phyloP scores from a whole-genome alignment of 768 basidiomycete species.

The Boletus eberwhitei region DNA sequence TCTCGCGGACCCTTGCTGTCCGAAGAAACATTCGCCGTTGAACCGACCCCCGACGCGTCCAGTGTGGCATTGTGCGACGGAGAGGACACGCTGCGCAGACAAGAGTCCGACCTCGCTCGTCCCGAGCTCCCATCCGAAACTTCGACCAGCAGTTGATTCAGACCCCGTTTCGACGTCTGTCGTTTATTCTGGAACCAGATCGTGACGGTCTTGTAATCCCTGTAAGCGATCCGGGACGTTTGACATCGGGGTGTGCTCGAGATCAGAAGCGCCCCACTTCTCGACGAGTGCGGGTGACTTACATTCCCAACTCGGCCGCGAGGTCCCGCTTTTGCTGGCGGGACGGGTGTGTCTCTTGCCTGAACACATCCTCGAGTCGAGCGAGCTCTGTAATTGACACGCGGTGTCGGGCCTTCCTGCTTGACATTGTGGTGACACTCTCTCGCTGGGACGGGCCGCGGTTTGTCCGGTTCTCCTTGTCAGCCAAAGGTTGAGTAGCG shows the following conservation, averaged over 20 bases:
- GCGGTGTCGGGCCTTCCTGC: constrained; percentile 36
- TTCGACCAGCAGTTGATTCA: constrained; percentile 5
- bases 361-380: constrained; percentile 28
- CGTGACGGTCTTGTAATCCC: constrained; percentile 48
- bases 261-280: background rate
- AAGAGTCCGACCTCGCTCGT: constrained; percentile 17
- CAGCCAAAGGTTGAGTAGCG: background rate
- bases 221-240: constrained; percentile 8
- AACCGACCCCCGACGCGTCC: background rate
- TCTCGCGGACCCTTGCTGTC: background rate
- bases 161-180: constrained; percentile 43
- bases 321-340: constrained; percentile 29
- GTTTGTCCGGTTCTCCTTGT: constrained; percentile 17
- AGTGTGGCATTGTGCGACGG: constrained; percentile 29
- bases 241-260: background rate
- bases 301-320: constrained; percentile 29
- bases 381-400: constrained; percentile 31
- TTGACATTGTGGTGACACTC: background rate
- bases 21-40: background rate
- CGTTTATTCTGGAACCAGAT: constrained; percentile 86
- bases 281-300: constrained; percentile 4
- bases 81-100: constrained; percentile 28
- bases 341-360: constrained; percentile 29
- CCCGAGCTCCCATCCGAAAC: background rate
- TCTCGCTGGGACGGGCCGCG: background rate